Evolutionary conservation across 345 rosid species (phyloP), one percentile per base, ranked within the genome.

Genomic region (Erysimum cheiranthoides): DNA sequence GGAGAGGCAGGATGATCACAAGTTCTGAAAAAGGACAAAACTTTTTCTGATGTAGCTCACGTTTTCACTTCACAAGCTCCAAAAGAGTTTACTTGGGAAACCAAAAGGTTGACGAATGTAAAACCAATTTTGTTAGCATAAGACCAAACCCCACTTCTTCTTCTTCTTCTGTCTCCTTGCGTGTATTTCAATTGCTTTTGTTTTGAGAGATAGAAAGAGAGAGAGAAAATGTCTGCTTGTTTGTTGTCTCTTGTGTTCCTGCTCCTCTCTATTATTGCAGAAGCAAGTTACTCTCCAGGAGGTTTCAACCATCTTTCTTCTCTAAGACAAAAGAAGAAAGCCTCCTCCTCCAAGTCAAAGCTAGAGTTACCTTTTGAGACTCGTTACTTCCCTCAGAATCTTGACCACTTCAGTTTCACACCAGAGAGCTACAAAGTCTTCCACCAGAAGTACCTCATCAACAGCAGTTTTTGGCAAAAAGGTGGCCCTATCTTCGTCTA

Each of bases 401-500:
- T 91, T 39, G 97, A 91, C 80, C 97, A 91, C 70, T 91, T 89
- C 76, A 86, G 85, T 64, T 91, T 86, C 75, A 71, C 53, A 36
- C 87, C 88, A 40, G 73, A 81, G 58, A 85, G 90, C 82, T 91
- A 74, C 65, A 84, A 77, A 58, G 61, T 79, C 31, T 91, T 89
- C 78, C 72, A 84, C 77, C 94, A 91, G 30, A 91, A 86, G 89
- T 91, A 91, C 71, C 87, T 91, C 56, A 79, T 85, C 77, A 89
- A 86, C 79, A 32, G 56, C 61, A 65, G 68, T 27, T 79, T 79
- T 78, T 88, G 92, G 89, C 84, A 71, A 40, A 83, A 30, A 73
- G 92, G 81, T 46, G 86, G 80, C n/a, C 91, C 93, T 5, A 82
- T 86, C 79, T 87, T 89, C 32, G 95, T 86, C 61, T 89, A 89